Conservation (phyloP, 805 yeast species). For the Metschnikowia orientalis region DNA sequence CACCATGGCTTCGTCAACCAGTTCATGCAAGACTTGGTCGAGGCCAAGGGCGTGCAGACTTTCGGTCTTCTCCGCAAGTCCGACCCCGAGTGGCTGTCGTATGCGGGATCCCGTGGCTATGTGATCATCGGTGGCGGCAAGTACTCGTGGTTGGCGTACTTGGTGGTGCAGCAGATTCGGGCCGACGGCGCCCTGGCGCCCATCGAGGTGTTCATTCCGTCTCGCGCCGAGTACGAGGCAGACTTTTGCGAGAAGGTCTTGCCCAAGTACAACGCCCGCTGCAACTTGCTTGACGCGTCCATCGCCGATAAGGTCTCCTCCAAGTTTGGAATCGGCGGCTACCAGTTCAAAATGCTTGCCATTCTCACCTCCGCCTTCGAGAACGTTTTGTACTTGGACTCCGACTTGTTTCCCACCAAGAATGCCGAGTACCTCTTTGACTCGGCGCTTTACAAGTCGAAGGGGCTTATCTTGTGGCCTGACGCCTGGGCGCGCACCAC, state of each 20-base stretch:
- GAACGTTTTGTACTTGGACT: slow-evolving; percentile 45
- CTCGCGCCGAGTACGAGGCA: slow-evolving; percentile 41
- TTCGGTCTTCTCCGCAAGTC: slow-evolving; percentile 30
- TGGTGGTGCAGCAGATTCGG: slow-evolving; percentile 46
- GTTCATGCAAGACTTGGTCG: slow-evolving; percentile 26
- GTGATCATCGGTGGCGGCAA: slow-evolving; percentile 53
- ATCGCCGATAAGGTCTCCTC: slow-evolving; percentile 14
- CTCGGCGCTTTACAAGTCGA: slow-evolving; percentile 42
- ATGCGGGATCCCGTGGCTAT: slow-evolving; percentile 32
- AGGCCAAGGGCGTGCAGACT: slow-evolving; percentile 27
- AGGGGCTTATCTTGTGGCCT: slow-evolving; percentile 58
- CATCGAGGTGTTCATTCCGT: slow-evolving; percentile 47
- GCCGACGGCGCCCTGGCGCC: slow-evolving; percentile 44
- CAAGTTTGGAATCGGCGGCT: slow-evolving; percentile 37
- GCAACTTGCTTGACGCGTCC: slow-evolving; percentile 39
- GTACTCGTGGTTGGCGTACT: slow-evolving; percentile 47
- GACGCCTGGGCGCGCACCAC: slow-evolving; percentile 70
- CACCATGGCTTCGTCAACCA: slow-evolving; percentile 34
- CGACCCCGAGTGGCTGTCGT: slow-evolving; percentile 38
- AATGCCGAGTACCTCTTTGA: slow-evolving; percentile 45
- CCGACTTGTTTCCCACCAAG: slow-evolving; percentile 45
- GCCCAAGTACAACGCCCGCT: slow-evolving; percentile 42
- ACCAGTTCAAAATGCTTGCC: slow-evolving; percentile 52
- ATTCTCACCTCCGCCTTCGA: slow-evolving; percentile 57
- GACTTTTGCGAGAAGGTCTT: slow-evolving; percentile 42